Conservation (phyloP, 2,329 filamentous ascomycete species). For the Colletotrichum lindemuthianum region DNA sequence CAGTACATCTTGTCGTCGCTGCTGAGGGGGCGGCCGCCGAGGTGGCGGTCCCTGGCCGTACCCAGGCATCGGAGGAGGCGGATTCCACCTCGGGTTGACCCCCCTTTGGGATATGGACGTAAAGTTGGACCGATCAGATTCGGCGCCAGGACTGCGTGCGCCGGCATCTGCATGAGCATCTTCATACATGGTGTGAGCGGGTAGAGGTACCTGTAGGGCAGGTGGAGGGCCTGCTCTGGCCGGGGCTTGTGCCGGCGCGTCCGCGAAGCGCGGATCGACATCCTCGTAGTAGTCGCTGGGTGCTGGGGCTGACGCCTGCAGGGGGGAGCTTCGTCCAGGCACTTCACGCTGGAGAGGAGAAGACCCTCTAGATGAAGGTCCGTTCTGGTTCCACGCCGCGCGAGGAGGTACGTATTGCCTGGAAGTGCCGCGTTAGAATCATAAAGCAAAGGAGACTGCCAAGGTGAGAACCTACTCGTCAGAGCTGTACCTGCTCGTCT, state of each 20-base stretch:
- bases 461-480: conserved; percentile 70
- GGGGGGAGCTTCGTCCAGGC: conserved; percentile 45
- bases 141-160: conserved; percentile 73
- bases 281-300: conserved; percentile 84
- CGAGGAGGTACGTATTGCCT: conserved; percentile 66
- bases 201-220: conserved; percentile 36
- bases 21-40: conserved; percentile 50
- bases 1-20: conserved; percentile 75
- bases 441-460: conserved; percentile 36
- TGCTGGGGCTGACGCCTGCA: conserved; percentile 43
- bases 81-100: conserved; percentile 88
- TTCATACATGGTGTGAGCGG: conserved; percentile 64
- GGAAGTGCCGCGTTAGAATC: conserved; percentile 50
- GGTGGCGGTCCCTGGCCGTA: conserved; percentile 54
- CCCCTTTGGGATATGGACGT: conserved; percentile 90
- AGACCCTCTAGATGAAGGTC: conserved; percentile 55
- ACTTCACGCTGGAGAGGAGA: conserved; percentile 56
- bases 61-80: conserved; percentile 55
- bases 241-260: conserved; percentile 18
- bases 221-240: conserved; percentile 38
- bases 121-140: conserved; percentile 85
- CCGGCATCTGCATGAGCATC: conserved; percentile 66
- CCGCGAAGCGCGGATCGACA: conserved; percentile 85
- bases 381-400: conserved; percentile 62
- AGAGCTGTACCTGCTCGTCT: conserved; percentile 77